Conservation (phyloP, 2,329 filamentous ascomycete species). For the Aphanocladium album region DNA sequence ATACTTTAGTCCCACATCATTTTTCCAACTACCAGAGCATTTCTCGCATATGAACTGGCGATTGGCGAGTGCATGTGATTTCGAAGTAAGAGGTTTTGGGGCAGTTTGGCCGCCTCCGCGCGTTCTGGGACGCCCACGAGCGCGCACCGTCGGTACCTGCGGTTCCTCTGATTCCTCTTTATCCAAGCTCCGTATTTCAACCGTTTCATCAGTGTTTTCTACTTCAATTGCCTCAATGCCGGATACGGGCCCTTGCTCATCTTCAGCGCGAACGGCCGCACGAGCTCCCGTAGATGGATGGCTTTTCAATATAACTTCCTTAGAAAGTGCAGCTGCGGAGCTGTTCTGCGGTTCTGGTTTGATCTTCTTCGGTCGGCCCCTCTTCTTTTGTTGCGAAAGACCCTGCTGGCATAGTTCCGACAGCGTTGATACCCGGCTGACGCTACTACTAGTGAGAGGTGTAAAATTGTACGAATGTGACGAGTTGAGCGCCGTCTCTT, state of each 20-base stretch:
- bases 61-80: not conserved
- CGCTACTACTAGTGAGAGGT: not conserved
- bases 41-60: conserved; percentile 44
- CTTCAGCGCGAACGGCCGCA: not conserved
- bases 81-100: not conserved
- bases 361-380: conserved; percentile 27
- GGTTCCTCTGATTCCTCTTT: not conserved
- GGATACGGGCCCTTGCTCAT: not conserved
- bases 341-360: not conserved
- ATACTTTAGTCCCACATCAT: conserved; percentile 53
- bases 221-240: not conserved
- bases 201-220: not conserved
- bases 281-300: not conserved
- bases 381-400: conserved; percentile 19
- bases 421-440: conserved; percentile 16
- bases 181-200: too few species aligned
- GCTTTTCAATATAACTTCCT: not conserved
- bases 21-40: conserved; percentile 53
- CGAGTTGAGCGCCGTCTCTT: not conserved
- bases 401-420: conserved; percentile 23
- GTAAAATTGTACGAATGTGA: not conserved
- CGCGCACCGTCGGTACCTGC: not conserved
- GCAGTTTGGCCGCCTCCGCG: conserved; percentile 13
- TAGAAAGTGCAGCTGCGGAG: not conserved
- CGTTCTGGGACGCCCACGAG: not conserved